These are phyloP conservation scores for Kuraishia ogatae DNA, from an alignment of 805 yeast genomes.

Conservation along the genomic window DNA sequence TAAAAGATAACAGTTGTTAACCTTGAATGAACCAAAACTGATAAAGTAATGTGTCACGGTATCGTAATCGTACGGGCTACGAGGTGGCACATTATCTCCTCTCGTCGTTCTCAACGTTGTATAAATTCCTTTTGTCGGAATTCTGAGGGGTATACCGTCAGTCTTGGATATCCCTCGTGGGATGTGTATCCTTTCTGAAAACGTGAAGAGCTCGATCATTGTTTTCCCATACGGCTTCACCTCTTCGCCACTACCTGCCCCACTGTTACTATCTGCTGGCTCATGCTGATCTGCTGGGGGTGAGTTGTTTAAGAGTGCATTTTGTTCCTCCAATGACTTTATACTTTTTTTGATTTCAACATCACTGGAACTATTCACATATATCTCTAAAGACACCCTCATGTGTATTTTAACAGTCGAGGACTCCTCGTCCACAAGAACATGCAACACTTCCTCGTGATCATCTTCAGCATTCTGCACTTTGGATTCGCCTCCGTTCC, in stretches of 20 bases:
- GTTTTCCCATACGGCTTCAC: neutral
- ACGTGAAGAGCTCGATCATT: neutral
- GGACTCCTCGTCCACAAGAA: conserved; percentile 19
- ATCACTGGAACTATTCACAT: neutral
- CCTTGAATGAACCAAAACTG: conserved; percentile 11
- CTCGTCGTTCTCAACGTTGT: conserved; percentile 11
- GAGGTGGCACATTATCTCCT: conserved; percentile 16
- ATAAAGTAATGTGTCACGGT: conserved; percentile 13
- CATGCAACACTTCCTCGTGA: conserved; percentile 5
- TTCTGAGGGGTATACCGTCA: neutral
- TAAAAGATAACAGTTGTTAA: conserved; percentile 15
- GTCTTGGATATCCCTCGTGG: neutral
- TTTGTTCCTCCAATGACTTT: too few relatives aligned
- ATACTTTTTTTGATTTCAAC: neutral
- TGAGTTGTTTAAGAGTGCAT: too few relatives aligned
- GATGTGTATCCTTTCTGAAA: neutral
- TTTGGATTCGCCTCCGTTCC: neutral
- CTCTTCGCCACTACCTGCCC: too few relatives aligned
- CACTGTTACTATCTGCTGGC: too few relatives aligned
- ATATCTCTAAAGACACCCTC: conserved; percentile 8
- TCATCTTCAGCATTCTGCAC: neutral
- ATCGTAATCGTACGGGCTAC: conserved; percentile 19
- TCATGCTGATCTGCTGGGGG: too few relatives aligned
- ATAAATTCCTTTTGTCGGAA: conserved; percentile 2
- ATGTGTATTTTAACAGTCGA: conserved; percentile 7